Conservation (phyloP, 1,139 yeast species). For the Lizanozyma gosingica region DNA sequence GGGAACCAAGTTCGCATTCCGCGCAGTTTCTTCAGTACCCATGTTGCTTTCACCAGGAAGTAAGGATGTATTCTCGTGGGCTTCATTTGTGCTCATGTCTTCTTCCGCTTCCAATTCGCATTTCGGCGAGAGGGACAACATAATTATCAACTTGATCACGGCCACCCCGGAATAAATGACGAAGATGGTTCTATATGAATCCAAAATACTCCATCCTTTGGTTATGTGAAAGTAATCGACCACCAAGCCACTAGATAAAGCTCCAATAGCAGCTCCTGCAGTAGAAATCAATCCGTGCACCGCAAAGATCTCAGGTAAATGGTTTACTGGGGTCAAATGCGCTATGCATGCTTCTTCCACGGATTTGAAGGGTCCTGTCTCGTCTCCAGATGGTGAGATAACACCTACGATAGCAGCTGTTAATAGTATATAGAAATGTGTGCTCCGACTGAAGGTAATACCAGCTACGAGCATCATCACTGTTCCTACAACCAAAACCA, state of each 20-base stretch:
- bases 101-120: slow-evolving; percentile 38
- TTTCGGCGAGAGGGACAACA: slow-evolving; percentile 43
- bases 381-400: slow-evolving; percentile 86
- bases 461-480: slow-evolving; percentile 69
- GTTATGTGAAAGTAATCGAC: slow-evolving; percentile 34
- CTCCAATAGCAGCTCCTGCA: slow-evolving; percentile 69
- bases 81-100: no score
- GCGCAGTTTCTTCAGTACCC: not conserved
- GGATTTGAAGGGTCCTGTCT: slow-evolving; percentile 87
- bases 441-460: slow-evolving; percentile 40
- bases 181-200: slow-evolving; percentile 54
- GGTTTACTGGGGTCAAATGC: slow-evolving; percentile 58
- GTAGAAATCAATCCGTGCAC: slow-evolving; percentile 61
- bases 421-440: slow-evolving; percentile 47
- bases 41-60: not conserved
- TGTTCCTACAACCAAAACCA: slow-evolving; percentile 58
- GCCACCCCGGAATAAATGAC: slow-evolving; percentile 51
- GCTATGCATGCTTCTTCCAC: slow-evolving; percentile 85
- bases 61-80: slow-evolving; percentile 1
- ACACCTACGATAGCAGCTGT: slow-evolving; percentile 53
- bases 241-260: slow-evolving; percentile 53
- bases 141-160: slow-evolving; percentile 40
- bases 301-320: slow-evolving; percentile 71
- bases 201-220: slow-evolving; percentile 21
- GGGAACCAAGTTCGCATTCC: not conserved